Percentiles rank a stretch among this genome's conserved stretches.
phyloP scores from a whole-genome alignment of 2,329 filamentous ascomycete species.

The Epichloe scottii region DNA sequence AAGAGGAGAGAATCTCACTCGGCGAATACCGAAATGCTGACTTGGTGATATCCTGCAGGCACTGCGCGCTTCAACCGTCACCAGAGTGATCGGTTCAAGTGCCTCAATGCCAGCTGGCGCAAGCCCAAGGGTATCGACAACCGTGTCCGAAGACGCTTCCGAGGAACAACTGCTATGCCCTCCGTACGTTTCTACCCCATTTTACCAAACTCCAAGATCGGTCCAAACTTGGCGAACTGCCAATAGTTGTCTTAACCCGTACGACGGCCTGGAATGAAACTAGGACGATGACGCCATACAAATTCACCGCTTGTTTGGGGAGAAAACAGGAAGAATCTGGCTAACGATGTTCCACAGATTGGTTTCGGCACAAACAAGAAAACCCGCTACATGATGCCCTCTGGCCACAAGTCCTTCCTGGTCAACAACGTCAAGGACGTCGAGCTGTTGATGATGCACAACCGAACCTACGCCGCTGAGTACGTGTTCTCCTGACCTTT shows the following conservation, averaged over 20 bases:
- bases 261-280: not conserved
- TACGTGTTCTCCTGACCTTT: conserved; percentile 38
- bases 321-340: not conserved
- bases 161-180: conserved; percentile 91
- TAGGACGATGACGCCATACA: not conserved
- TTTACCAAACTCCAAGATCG: not conserved
- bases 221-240: not conserved
- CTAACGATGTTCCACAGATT: conserved; percentile 48
- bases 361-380: conserved; percentile 99
- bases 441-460: conserved; percentile 99
- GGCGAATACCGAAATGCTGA: conserved; percentile 21
- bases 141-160: conserved; percentile 93
- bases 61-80: conserved; percentile 93
- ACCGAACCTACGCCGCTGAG: conserved; percentile 98
- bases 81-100: conserved; percentile 94
- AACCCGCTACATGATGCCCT: conserved; percentile 97
- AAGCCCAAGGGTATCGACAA: conserved; percentile 99
- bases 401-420: conserved; percentile 98
- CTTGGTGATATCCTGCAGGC: conserved; percentile 41
- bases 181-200: conserved; percentile 56
- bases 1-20: not conserved
- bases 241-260: not conserved
- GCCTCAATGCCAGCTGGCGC: conserved; percentile 84
- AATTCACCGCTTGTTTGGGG: too few species aligned
- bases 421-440: conserved; percentile 95